Evolutionary conservation across 331 rosid genomes (phyloP).

Genomic region (Malus hybrid): DNA sequence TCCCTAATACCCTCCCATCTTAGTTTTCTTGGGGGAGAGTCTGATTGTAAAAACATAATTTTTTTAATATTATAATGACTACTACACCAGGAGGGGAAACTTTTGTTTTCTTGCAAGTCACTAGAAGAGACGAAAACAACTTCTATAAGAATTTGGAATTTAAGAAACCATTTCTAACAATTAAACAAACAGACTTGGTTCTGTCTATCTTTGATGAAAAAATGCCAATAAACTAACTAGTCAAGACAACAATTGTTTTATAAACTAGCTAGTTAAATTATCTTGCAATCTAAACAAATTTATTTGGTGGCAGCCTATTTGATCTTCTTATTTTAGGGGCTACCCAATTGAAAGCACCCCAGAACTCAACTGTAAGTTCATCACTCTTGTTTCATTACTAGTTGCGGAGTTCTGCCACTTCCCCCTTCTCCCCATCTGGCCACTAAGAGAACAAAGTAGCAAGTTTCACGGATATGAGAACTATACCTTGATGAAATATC

Average conservation of each 20-base stretch:
- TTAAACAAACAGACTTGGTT: neutral
- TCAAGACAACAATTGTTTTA: neutral
- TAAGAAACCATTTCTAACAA: neutral
- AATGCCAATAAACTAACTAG: neutral
- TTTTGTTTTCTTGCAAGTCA: neutral
- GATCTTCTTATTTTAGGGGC: neutral
- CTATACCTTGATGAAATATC: constrained; percentile 72
- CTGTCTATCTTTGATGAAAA: neutral
- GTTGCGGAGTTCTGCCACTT: neutral
- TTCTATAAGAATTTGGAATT: too few species aligned
- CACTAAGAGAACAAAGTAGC: neutral
- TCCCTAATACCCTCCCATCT: neutral
- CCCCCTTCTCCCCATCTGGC: neutral
- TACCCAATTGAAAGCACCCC: neutral
- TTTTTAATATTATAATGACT: neutral
- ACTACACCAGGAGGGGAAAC: neutral
- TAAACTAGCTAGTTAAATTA: too few species aligned
- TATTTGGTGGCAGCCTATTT: neutral
- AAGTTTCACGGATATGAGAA: neutral
- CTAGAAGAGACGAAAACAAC: neutral
- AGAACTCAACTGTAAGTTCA: neutral
- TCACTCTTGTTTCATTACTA: neutral
- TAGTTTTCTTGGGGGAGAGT: neutral
- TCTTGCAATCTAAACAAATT: too few species aligned
- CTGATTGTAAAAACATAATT: neutral